Conservation (phyloP, 2,329 filamentous ascomycete genomes). For the Xylariomycetidae sp. region DNA sequence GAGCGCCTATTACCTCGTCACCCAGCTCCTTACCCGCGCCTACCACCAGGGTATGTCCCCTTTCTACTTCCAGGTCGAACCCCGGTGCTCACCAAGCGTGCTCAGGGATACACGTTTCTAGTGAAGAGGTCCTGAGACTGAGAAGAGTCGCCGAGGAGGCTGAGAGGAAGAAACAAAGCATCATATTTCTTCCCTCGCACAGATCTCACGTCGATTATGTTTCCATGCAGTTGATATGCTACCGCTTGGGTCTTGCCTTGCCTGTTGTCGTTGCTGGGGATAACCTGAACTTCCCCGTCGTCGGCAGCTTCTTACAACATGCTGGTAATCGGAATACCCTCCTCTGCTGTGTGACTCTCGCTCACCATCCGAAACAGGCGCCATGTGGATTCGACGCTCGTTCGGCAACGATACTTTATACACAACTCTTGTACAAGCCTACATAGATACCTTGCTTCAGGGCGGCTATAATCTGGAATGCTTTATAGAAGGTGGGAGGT, state of each 20-base stretch:
- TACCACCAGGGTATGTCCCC: conserved; percentile 70
- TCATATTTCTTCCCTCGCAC: conserved; percentile 93
- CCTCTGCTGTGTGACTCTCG: no score
- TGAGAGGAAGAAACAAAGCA: conserved; percentile 83
- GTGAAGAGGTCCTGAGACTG: conserved; percentile 83
- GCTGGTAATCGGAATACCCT: conserved; percentile 57
- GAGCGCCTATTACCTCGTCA: conserved; percentile 82
- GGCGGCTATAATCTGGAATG: conserved; percentile 94
- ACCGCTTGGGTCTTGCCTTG: conserved; percentile 80
- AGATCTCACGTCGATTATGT: conserved; percentile 96
- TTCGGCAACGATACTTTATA: conserved; percentile 93
- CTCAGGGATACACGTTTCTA: conserved; percentile 85
- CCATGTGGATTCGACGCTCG: conserved; percentile 91
- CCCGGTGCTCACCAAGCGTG: no score
- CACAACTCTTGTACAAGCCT: conserved; percentile 87
- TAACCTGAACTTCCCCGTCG: conserved; percentile 89
- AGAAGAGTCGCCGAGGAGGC: conserved; percentile 79
- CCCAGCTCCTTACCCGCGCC: conserved; percentile 83
- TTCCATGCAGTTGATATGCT: conserved; percentile 91
- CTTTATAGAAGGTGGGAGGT: conserved; percentile 93
- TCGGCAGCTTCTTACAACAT: conserved; percentile 88
- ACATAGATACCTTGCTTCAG: conserved; percentile 87
- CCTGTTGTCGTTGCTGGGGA: conserved; percentile 93
- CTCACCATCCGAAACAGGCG: conserved; percentile 35
- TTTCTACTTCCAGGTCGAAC: not conserved